Evolutionary conservation across 2,329 filamentous ascomycete genomes (phyloP).

Genomic region (Colletotrichum sp.): DNA sequence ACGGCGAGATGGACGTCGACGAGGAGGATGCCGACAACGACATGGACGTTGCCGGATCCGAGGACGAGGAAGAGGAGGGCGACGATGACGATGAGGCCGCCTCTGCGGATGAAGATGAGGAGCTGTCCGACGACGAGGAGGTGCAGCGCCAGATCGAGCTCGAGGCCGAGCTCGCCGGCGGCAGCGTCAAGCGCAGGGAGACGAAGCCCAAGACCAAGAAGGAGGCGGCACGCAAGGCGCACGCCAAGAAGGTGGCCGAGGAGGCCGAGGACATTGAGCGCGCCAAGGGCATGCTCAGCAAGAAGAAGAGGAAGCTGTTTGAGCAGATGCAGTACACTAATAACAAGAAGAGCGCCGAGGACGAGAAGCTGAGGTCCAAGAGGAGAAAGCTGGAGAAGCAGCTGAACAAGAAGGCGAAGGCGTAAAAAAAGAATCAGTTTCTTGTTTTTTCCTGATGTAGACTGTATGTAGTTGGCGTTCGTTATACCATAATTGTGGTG

Average conservation of each 20-base stretch:
- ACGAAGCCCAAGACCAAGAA: slow-evolving; percentile 65
- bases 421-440: neutral
- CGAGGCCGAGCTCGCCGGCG: slow-evolving; percentile 87
- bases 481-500: slow-evolving; percentile 24
- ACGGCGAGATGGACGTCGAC: slow-evolving; percentile 47
- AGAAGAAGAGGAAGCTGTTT: slow-evolving; percentile 96
- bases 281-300: slow-evolving; percentile 97
- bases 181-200: slow-evolving; percentile 56
- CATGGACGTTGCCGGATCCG: slow-evolving; percentile 56
- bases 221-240: slow-evolving; percentile 72
- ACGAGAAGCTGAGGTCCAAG: slow-evolving; percentile 86
- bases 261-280: slow-evolving; percentile 90
- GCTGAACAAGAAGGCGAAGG: slow-evolving; percentile 42
- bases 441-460: slow-evolving; percentile 1
- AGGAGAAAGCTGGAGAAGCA: slow-evolving; percentile 85
- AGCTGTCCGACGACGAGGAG: slow-evolving; percentile 63
- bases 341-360: slow-evolving; percentile 89
- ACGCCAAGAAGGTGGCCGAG: slow-evolving; percentile 72
- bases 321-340: slow-evolving; percentile 98
- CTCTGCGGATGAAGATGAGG: slow-evolving; percentile 38
- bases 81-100: slow-evolving; percentile 49
- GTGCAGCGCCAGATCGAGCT: slow-evolving; percentile 85
- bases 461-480: slow-evolving; percentile 20
- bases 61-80: slow-evolving; percentile 52
- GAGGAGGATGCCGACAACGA: slow-evolving; percentile 48